Base-by-base conservation (phyloP, 2,329 filamentous ascomycete species). In the Colletotrichum tabaci region DNA sequence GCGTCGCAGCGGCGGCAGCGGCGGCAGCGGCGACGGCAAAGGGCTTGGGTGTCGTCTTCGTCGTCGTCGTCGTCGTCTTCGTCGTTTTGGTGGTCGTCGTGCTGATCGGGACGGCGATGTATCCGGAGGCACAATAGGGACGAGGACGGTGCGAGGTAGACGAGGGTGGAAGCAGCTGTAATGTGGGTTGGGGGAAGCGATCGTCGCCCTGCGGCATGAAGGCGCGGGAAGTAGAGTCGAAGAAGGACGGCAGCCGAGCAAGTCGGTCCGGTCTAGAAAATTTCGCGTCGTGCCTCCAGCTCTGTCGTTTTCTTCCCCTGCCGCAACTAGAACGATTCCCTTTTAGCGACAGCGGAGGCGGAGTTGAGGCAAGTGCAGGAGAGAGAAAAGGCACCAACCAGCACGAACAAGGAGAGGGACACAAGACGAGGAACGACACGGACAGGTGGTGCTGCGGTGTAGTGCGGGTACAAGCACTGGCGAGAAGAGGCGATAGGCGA, bases 181-280 rank as follows among this genome's bases (percentile, higher is more conserved):
- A 49, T 40, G 65, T 52, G 58, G 68, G 58, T 68, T 68, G 68
- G 42, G 60, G 55, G 57, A 70, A 72, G 44, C 55, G 44, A n/a
- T 74, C 66, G 72, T 73, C 60, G 62, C 68, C 62, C 63, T 67
- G 52, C 72, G 72, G 72, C 73, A 74, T 74, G 73, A 74, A 74
- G 73, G 73, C 65, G 68, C 69, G 50, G 56, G 35, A 60, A 18
- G 49, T 35, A 46, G 55, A 49, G 30, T 46, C 66, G 35, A 61
- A 67, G 66, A 50, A 61, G 66, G 53, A 60, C 16, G 60, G 47
- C 35, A 58, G 68, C 58, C 68, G 66, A 61, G 47, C 61, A 40
- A 63, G 58, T 71, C 68, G 68, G 68, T 53, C 68, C 65, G 68
- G 58, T 52, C 44, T 42, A 18, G 58, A 66, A 71, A 66, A 46